A percentile compares a stretch with the other conserved stretches of the same genome.
phyloP scores from a whole-genome alignment of 2,329 filamentous ascomycete genomes.

The Fusarium drepaniforme region DNA sequence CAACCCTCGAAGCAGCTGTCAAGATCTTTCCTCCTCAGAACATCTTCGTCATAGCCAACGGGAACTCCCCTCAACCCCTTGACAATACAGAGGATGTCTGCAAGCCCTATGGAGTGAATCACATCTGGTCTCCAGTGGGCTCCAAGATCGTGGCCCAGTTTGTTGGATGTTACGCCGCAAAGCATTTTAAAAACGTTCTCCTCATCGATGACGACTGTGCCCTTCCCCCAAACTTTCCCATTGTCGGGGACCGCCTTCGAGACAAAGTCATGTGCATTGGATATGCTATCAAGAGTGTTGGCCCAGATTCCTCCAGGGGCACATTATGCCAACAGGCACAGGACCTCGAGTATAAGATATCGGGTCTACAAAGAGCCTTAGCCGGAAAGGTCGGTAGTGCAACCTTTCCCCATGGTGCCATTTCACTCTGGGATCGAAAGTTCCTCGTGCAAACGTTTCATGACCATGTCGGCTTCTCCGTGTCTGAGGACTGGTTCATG shows the following conservation, averaged over 20 bases:
- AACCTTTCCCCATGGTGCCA: conserved; percentile 23
- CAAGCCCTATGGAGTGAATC: conserved; percentile 12
- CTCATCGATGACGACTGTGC: conserved; percentile 26
- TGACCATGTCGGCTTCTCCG: conserved; percentile 16
- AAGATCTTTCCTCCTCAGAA: conserved; percentile 15
- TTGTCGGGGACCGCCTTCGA: conserved; percentile 6
- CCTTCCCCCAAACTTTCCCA: conserved; percentile 16
- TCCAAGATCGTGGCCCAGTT: conserved; percentile 28
- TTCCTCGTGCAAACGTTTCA: conserved; percentile 22
- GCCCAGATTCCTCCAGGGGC: conserved; percentile 7
- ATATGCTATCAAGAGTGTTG: conserved; percentile 30
- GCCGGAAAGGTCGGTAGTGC: conserved; percentile 11
- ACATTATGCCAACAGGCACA: conserved; percentile 21
- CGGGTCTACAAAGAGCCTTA: conserved; percentile 10
- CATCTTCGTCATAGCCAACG: conserved; percentile 29
- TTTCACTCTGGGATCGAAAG: conserved; percentile 19
- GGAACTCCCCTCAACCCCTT: conserved; percentile 19
- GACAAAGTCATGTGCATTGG: conserved; percentile 23
- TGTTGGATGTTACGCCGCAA: conserved; percentile 11
- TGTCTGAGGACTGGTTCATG: conserved; percentile 28
- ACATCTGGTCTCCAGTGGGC: conserved; percentile 23
- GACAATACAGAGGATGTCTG: conserved; percentile 23
- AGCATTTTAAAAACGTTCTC: conserved; percentile 14
- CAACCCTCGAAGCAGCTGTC: conserved; percentile 14
- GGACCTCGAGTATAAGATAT: conserved; percentile 29